Base-by-base conservation (phyloP, 2,329 filamentous ascomycete genomes). In the Macrophomina phaseolina region DNA sequence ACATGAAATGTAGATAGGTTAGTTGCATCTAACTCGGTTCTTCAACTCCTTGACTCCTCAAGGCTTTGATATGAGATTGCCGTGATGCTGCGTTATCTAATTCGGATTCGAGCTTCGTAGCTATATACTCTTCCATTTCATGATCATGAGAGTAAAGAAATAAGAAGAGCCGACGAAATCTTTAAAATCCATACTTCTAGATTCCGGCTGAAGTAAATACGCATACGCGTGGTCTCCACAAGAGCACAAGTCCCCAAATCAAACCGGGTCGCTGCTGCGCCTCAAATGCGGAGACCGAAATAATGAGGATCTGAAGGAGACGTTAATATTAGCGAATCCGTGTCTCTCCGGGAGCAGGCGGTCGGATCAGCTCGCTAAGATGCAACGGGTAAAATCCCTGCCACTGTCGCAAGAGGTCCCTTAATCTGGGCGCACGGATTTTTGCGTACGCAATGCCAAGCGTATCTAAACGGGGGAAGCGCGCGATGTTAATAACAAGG, bases 401-500 rank as follows among this genome's bases (percentile, higher is more conserved):
- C 42, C 30, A 48, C 40, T 6, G 42, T 45, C 16, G 42, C 42
- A 45, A 45, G 40, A 14, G 45, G 40, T 46, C 40, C 56, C 56
- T 61, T 61, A 61, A 61, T 61, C 40, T 61, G n/a, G 40, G 23
- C 40, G 56, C 56, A 61, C 56, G 56, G 55, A 42, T 61, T 32
- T 38, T 45, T n/a, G 40, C n/a, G 56, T 61, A 46, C 56, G 56
- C 56, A 61, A 61, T 61, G 56, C 56, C 56, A 61, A 46, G 18
- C 5, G 28, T 18, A 34, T 28, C 36, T 23, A 23, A 61, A 61
- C 32, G 30, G 9, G 56, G 30, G 9, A 42, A 55, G 52, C 11
- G 51, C 52, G 42, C 42, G 16, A 58, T 18, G 38, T 38, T 18
- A 62, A 28, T 23, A 23, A 23, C 23, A 62, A 36, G n/a, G 30